Evolutionary conservation across 371 early-diverging fungal genomes (phyloP), one percentile per base, ranked within the genome.

Genomic region (Mucor saturninus): DNA sequence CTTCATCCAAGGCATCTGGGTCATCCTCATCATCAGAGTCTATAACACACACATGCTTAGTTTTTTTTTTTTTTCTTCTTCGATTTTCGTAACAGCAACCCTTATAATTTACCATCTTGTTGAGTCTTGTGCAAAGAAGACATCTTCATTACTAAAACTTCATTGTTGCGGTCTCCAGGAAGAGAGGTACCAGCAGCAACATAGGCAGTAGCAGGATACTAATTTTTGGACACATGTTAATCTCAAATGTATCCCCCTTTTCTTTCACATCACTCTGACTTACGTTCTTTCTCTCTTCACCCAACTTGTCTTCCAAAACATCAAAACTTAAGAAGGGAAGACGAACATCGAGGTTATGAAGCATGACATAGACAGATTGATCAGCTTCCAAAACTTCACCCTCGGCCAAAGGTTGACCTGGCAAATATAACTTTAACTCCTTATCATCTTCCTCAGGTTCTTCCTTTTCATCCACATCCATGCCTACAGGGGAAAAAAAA

Each of bases 241-340:
- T 38, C 26, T 43, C 21, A 29, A 14, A 29, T 46, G 15, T 8
- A 21, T 21, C 46, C 15, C 46, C 3, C 2, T 21, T 15, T 15
- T 15, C 46, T 46, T 15, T 21, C 26, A 46, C 31, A 45, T 7
- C 28, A 28, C 21, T 40, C 37, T 11, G 14, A 74, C 76, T 66
- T 76, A 90, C 90, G 32, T 84, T 86, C 58, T 84, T 89, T 59
- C 98, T 84, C 62, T 89, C 88, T 15, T 81, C 83, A 11, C 96
- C 98, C 53, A 96, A 75, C 35, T 86, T 84, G 71, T 97, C 97
- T 45, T 85, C 79, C 50, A 97, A 75, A 60, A 98, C 79, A 73
- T 98, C 99, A 64, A 98, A 98, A 78, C 91, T 91, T 61, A 98
- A 84, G 74, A 97, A 97, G n/a, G 99, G 99, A 93, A 96, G 95